These are phyloP conservation scores for Nasturtium officinale DNA, from an alignment of 345 rosid genomes.

Conservation along the genomic window DNA sequence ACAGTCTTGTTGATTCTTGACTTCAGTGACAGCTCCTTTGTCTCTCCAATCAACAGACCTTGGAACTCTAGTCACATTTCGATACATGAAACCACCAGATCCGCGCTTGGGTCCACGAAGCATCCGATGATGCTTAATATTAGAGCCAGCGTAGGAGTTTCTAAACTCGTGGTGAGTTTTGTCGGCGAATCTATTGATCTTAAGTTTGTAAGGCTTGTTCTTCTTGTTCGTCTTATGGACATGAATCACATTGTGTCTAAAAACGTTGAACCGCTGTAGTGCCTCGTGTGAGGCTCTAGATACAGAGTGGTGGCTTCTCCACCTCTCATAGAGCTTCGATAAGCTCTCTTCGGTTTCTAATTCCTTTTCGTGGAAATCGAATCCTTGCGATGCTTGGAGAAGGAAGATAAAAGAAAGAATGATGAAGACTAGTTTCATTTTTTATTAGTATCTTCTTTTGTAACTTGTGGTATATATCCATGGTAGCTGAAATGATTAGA, in stretches of 20 bases:
- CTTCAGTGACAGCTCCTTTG: constrained; percentile 53
- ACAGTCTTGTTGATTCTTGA: constrained; percentile 52
- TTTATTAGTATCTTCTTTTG: background rate
- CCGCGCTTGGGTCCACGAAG: constrained; percentile 42
- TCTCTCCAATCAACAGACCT: constrained; percentile 51
- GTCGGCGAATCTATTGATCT: constrained; percentile 52
- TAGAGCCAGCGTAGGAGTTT: constrained; percentile 46
- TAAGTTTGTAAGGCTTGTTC: constrained; percentile 47
- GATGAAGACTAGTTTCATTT: constrained; percentile 36
- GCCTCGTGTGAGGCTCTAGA: constrained; percentile 60
- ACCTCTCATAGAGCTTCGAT: constrained; percentile 69
- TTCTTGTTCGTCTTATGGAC: constrained; percentile 66
- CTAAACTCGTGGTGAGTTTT: constrained; percentile 52
- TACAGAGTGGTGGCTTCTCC: constrained; percentile 84
- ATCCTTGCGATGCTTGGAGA: constrained; percentile 43
- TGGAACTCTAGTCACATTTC: constrained; percentile 45
- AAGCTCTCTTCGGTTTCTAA: constrained; percentile 59
- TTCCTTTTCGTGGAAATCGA: constrained; percentile 68
- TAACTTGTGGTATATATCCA: background rate
- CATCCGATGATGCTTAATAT: constrained; percentile 42
- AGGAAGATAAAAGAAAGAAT: constrained; percentile 43
- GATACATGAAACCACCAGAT: constrained; percentile 42
- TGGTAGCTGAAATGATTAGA: constrained; percentile 12
- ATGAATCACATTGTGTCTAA: constrained; percentile 68
- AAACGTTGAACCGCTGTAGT: constrained; percentile 65